Percentiles rank a stretch among this genome's conserved stretches.
Conservation (phyloP, 2,329 filamentous ascomycete species). For the Fusarium zealandicum region DNA sequence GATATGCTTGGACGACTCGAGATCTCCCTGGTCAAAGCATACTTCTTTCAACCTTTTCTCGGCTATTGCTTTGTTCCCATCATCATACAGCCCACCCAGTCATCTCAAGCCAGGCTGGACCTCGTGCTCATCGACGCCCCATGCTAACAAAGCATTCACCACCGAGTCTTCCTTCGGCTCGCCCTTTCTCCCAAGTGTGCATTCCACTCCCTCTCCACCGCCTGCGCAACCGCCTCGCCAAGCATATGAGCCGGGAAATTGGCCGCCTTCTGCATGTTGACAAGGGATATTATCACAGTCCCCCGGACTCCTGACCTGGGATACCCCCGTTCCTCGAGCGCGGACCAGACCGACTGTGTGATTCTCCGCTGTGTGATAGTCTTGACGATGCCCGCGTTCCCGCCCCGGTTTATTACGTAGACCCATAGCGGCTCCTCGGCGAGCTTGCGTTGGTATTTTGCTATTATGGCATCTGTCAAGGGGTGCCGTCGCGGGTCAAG, state of each 20-base stretch:
- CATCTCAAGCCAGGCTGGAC: no score
- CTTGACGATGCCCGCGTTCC: slow-evolving; percentile 38
- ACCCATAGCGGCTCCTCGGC: slow-evolving; percentile 46
- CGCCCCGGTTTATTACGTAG: slow-evolving; percentile 27
- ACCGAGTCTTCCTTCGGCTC: background rate
- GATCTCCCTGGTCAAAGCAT: no score
- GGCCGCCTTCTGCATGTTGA: slow-evolving; percentile 27
- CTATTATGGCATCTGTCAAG: slow-evolving; percentile 36
- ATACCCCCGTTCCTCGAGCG: slow-evolving; percentile 41
- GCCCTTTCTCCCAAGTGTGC: slow-evolving; percentile 6
- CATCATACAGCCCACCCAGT: no score
- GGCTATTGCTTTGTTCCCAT: no score
- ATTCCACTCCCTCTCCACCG: slow-evolving; percentile 28
- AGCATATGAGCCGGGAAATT: slow-evolving; percentile 33
- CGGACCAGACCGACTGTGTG: slow-evolving; percentile 38
- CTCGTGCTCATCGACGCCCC: no score
- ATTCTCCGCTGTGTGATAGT: slow-evolving; percentile 38
- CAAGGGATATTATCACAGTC: slow-evolving; percentile 28
- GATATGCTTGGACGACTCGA: no score
- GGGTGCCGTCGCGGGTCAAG: slow-evolving; percentile 47
- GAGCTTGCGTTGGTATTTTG: slow-evolving; percentile 39
- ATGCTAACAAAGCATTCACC: background rate
- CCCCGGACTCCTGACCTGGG: slow-evolving; percentile 24
- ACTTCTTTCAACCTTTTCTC: no score
- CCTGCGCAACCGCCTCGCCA: slow-evolving; percentile 32